Evolutionary conservation across 129 eudicot species (phyloP).

Genomic region (Lactuca saligna): DNA sequence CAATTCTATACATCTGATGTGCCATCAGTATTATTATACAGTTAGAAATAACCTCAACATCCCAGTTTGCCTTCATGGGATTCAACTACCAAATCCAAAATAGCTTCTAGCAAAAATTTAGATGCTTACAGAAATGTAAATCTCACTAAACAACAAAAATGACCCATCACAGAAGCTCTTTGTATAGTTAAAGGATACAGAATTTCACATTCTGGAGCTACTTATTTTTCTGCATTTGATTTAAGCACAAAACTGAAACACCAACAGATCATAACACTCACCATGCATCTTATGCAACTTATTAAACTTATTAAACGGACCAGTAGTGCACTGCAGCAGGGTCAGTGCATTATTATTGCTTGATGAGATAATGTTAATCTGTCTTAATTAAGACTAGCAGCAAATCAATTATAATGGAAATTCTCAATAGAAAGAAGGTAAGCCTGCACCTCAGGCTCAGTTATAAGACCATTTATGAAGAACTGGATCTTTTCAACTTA

Average conservation of each 20-base stretch:
- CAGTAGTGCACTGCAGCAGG: constrained; percentile 4
- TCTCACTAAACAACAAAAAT: background rate
- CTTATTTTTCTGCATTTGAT: background rate
- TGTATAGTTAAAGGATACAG: no score
- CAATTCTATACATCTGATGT: background rate
- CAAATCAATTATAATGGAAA: constrained; percentile 6
- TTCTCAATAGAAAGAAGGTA: constrained; percentile 20
- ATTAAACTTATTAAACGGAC: constrained; percentile 7
- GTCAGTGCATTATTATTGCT: background rate
- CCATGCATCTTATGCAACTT: constrained; percentile 18
- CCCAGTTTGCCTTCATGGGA: constrained; percentile 3
- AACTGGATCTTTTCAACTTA: constrained; percentile 23
- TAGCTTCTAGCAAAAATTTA: constrained; percentile 15
- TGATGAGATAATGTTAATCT: background rate
- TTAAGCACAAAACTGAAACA: background rate
- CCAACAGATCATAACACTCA: background rate
- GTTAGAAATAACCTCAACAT: background rate
- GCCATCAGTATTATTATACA: background rate
- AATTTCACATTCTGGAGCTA: background rate
- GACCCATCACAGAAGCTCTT: background rate
- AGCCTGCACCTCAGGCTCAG: constrained; percentile 19
- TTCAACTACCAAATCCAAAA: constrained; percentile 12
- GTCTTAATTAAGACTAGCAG: constrained; percentile 3
- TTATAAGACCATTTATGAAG: background rate
- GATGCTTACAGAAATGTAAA: constrained; percentile 5